Base-by-base conservation (phyloP, 345 rosid species). In the Salix brachista region DNA sequence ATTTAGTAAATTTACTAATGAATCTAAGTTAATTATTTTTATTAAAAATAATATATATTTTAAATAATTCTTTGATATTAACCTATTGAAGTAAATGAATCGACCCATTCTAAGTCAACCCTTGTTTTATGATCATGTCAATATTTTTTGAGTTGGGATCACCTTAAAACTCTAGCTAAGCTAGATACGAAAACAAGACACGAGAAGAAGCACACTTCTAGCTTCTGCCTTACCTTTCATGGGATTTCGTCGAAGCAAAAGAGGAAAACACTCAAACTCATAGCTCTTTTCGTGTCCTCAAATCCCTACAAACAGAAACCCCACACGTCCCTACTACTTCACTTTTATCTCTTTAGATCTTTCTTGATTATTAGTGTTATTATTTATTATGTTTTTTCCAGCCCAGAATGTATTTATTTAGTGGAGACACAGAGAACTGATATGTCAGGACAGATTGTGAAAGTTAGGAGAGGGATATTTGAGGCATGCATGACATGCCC, bases 401-500 rank as follows among this genome's bases (percentile, higher is more conserved):
- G 56, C 54, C 26, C 46, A 56, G n/a, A 3, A 42, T 58, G 68
- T 26, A 56, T 67, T 58, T 34, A 34, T 34, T 34, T 78, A 71
- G 65, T 64, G 71, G 34, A 73, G 70, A 41, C 34, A 65, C 3
- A 36, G 32, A 41, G 61, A 1, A 42, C 42, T 21, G 60, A 34
- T 26, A 83, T 86, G 94, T 88, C 84, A 23, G 83, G 83, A 60
- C 87, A 79, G 80, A 84, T 80, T 65, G 88, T 86, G 75, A 83
- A 72, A 79, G 88, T 88, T 64, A 83, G 71, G 88, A 88, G 92
- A 60, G 89, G 83, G 71, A 78, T 76, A 46, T 17, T 91, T 36
- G 81, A 78, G 80, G 85, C 89, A 85, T 91, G 93, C 96, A 90
- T 91, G 92, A 86, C 89, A 76, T 91, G 96, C 73, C 93, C 90